Percentiles rank a stretch among this genome's conserved stretches.
phyloP scores from a whole-genome alignment of 441 rosid species.

The Syzygium malaccense region DNA sequence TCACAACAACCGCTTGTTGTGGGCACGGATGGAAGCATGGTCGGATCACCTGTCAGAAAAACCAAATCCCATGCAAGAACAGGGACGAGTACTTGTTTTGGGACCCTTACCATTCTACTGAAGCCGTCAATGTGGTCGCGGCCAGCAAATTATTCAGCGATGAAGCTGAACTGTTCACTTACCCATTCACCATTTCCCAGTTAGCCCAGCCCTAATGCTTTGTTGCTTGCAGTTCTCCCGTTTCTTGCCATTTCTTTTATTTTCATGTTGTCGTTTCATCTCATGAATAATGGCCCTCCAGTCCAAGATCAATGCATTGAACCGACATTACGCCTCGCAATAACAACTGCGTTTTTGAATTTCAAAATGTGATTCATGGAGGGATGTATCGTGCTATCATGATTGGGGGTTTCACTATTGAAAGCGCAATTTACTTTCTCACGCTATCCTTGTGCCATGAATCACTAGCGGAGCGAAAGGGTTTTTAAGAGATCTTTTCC shows the following conservation, averaged over 20 bases:
- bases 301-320: neutral
- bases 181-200: neutral
- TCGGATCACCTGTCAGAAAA: constrained; percentile 13
- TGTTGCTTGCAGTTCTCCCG: neutral
- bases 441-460: too few species aligned
- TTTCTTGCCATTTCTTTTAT: neutral
- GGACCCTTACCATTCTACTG: constrained; percentile 46
- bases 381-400: too few species aligned
- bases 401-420: too few species aligned
- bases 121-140: constrained; percentile 17
- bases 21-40: constrained; percentile 29
- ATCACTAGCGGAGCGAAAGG: too few species aligned
- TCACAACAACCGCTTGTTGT: constrained; percentile 35
- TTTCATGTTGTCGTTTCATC: neutral
- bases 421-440: too few species aligned
- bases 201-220: neutral
- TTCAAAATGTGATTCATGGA: too few species aligned
- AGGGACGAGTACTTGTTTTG: constrained; percentile 29
- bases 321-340: neutral
- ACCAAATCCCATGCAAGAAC: constrained; percentile 22
- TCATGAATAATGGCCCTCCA: neutral
- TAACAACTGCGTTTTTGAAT: neutral
- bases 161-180: neutral
- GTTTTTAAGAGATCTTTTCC: too few species aligned
- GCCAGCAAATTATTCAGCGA: constrained; percentile 19